Evolutionary conservation across 2,329 filamentous ascomycete genomes (phyloP).

Genomic region (Colletotrichum sp.): DNA sequence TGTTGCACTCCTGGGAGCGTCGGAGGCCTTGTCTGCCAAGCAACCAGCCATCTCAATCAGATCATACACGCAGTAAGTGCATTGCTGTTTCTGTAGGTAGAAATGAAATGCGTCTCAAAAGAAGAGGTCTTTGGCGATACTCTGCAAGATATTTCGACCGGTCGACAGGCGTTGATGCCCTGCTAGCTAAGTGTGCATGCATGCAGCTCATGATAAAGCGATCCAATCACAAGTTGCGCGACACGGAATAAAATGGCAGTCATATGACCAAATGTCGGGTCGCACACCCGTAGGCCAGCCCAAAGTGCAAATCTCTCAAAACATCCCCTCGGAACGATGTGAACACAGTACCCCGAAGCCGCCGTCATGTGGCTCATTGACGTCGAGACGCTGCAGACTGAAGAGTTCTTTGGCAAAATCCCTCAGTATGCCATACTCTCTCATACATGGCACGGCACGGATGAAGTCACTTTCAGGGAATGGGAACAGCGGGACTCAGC

Average conservation of each 20-base stretch:
- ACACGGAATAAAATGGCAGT: background rate
- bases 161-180: background rate
- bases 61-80: background rate
- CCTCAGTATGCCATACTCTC: background rate
- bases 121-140: background rate
- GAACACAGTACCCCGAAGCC: background rate
- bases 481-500: background rate
- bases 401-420: background rate
- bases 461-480: background rate
- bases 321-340: background rate
- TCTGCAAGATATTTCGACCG: background rate
- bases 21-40: background rate
- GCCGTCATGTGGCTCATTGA: background rate
- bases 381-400: background rate
- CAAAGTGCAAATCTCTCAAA: background rate
- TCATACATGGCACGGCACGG: background rate
- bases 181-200: background rate
- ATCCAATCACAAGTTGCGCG: background rate
- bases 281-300: background rate
- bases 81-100: fast-evolving
- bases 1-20: background rate
- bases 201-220: background rate
- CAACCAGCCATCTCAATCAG: background rate
- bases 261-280: background rate
- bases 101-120: background rate